Evolutionary conservation across 2,329 filamentous ascomycete species (phyloP).

Genomic region (Venturia oleaginea): DNA sequence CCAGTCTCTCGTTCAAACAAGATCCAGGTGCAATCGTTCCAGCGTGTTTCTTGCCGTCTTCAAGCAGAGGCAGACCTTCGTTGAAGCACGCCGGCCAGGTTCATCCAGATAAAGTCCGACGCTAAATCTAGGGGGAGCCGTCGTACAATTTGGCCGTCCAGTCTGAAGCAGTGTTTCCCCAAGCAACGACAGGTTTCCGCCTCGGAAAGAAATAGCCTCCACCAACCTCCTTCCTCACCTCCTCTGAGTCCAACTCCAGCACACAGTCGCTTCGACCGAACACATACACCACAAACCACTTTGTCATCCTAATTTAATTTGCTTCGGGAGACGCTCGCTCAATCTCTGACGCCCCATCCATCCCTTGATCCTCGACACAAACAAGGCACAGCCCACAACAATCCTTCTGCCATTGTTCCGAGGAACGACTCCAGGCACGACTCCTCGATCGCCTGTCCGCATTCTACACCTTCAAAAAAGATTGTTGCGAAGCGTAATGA

Average conservation of each 20-base stretch:
- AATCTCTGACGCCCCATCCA: neutral
- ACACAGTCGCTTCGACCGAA: neutral
- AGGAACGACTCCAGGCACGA: neutral
- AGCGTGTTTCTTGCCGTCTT: neutral
- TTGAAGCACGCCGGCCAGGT: neutral
- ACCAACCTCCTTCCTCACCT: neutral
- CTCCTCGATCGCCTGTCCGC: neutral
- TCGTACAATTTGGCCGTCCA: neutral
- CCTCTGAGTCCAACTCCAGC: neutral
- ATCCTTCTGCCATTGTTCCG: neutral
- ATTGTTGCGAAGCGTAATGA: constrained; percentile 8
- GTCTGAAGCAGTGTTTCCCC: neutral
- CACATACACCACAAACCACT: neutral
- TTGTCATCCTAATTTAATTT: constrained; percentile 7
- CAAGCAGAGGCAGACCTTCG: neutral
- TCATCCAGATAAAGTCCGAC: neutral
- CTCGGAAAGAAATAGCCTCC: neutral
- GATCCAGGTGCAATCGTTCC: neutral
- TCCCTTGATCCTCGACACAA: constrained; percentile 3
- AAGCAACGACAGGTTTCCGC: neutral
- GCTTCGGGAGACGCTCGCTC: neutral
- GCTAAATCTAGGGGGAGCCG: constrained; percentile 7
- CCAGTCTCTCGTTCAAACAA: neutral
- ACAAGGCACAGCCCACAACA: neutral
- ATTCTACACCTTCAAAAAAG: neutral